Base-by-base conservation (phyloP, 2,329 filamentous ascomycete species). In the Ophiostoma triangulosporum region DNA sequence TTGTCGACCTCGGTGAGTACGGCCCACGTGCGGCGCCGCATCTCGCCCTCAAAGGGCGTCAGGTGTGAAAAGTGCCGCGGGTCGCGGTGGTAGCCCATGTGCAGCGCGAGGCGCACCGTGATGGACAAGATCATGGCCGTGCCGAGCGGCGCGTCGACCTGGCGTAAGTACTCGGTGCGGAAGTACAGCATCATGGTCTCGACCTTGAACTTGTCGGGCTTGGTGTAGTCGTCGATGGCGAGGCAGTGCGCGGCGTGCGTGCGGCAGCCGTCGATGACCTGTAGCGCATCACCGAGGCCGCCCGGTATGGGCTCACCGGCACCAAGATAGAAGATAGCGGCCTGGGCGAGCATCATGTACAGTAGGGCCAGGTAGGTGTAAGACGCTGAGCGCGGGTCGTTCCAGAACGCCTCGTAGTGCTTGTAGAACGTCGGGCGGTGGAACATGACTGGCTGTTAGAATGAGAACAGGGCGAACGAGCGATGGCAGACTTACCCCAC, bases 1-100 rank as follows among this genome's bases (percentile, higher is more conserved):
- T 72, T 62, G 58, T 78, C 75, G 17, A 70, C 65, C 57, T 73
- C 70, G 15, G 71, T 66, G 57, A 71, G 66, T 51, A 73, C 69
- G 1, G 52, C 46, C 73, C 75, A 78, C 3, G 69, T 64, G n/a
- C 75, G 66, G 4, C 75, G 67, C 17, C 74, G 68, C 66, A 77
- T 73, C 63, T 78, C 75, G 8, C 69, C 73, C 36, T 74, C 70
- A 50, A 76, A 76, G 0, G 71, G 68, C 0, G 68, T 68, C 32
- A 76, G 64, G 15, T 58, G 55, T 2, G 68, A 64, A 6, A 73
- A 67, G 59, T 70, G 67, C 27, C 63, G 64, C 3, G 72, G 67
- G 45, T 77, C 73, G 8, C 74, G 70, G 55, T 77, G 74, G 54
- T 75, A 74, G 22, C 74, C 74, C 62, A 60, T 59, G 46, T 61